These are phyloP conservation scores for Cryptococcus amylolentus DNA, from an alignment of 1,284 basidiomycete species.

Conservation along the genomic window DNA sequence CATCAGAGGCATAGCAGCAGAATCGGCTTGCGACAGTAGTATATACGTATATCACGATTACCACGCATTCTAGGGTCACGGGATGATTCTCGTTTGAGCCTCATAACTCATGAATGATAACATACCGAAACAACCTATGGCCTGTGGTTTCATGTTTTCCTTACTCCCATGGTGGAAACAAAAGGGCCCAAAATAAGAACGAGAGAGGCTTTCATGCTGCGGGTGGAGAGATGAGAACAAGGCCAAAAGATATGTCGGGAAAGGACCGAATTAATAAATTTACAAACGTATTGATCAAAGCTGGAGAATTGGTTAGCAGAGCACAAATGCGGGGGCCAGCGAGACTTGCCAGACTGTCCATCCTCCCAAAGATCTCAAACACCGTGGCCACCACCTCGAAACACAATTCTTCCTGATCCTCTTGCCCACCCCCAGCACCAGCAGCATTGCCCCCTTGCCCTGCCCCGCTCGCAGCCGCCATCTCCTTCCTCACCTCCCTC, in stretches of 20 bases:
- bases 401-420: slow-evolving; percentile 67
- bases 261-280: not conserved
- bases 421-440: slow-evolving; percentile 64
- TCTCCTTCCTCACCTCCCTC: slow-evolving; percentile 72
- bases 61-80: too few species aligned
- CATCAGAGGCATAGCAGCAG: too few species aligned
- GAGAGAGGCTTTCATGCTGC: not conserved
- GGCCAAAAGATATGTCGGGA: not conserved
- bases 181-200: not conserved
- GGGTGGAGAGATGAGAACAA: not conserved
- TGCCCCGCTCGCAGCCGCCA: slow-evolving; percentile 50
- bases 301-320: not conserved
- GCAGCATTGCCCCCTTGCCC: slow-evolving; percentile 50
- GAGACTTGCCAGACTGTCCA: slow-evolving; percentile 69
- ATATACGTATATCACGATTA: too few species aligned
- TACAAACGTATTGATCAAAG: not conserved
- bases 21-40: too few species aligned
- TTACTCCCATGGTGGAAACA: not conserved
- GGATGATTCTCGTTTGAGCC: too few species aligned
- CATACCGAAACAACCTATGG: too few species aligned
- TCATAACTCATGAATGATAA: too few species aligned
- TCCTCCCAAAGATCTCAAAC: slow-evolving; percentile 79
- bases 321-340: not conserved
- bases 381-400: slow-evolving; percentile 88
- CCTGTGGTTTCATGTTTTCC: not conserved